A percentile compares a stretch with the other conserved stretches of the same genome.
phyloP scores from a whole-genome alignment of 352 stramenopile genomes.

The Salisapilia sapeloensis region DNA sequence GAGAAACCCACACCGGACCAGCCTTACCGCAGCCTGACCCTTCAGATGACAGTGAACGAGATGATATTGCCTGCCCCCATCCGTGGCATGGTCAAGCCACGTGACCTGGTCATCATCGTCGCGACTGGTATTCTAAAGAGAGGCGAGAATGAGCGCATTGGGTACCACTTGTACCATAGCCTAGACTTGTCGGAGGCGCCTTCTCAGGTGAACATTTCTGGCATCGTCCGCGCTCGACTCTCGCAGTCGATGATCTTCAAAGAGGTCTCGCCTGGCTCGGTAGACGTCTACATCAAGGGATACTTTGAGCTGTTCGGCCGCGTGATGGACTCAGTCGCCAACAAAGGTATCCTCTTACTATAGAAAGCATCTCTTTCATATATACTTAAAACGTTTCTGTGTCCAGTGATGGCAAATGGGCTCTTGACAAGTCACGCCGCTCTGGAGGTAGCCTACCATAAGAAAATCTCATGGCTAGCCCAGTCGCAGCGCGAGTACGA shows the following conservation, averaged over 20 bases:
- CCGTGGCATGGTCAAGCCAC: not conserved
- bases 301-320: constrained; percentile 11
- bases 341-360: constrained; percentile 5
- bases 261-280: constrained; percentile 9
- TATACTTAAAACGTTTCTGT: constrained; percentile 6
- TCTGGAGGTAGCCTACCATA: too few species aligned
- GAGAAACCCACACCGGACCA: constrained; percentile 9
- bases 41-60: constrained; percentile 27
- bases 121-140: not conserved
- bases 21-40: constrained; percentile 20
- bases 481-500: too few species aligned
- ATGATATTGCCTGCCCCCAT: not conserved
- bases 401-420: too few species aligned
- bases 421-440: too few species aligned
- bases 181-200: not conserved
- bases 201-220: not conserved
- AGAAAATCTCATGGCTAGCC: constrained; percentile 7
- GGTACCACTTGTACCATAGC: constrained; percentile 5
- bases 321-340: constrained; percentile 9
- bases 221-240: not conserved
- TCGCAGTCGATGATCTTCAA: constrained; percentile 9
- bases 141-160: constrained; percentile 1
- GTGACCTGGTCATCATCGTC: not conserved
- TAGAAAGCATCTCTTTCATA: constrained; percentile 6
- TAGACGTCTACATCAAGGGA: constrained; percentile 16